Evolutionary conservation across 2,329 filamentous ascomycete genomes (phyloP).

Genomic region (Exophiala spinifera): DNA sequence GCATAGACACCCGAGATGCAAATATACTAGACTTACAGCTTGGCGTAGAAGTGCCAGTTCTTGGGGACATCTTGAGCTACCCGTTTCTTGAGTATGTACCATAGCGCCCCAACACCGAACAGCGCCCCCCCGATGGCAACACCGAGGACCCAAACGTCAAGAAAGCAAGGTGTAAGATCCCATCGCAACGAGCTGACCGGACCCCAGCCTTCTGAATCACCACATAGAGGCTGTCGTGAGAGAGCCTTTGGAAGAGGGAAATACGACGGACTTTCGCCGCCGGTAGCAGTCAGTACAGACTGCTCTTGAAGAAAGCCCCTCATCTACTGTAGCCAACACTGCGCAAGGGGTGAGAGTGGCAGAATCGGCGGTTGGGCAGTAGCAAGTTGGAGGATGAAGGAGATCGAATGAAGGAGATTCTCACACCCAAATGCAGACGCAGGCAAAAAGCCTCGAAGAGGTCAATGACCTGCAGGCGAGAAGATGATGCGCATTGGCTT

Average conservation of each 20-base stretch:
- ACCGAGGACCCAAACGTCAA: conserved; percentile 80
- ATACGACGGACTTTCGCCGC: conserved; percentile 1
- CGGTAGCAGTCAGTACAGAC: conserved; percentile 23
- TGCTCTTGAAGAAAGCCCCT: conserved; percentile 18
- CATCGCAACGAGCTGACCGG: conserved; percentile 82
- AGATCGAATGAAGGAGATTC: background rate
- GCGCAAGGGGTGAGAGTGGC: background rate
- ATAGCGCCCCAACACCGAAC: conserved; percentile 72
- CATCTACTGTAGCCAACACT: conserved; percentile 14
- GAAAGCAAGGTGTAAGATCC: conserved; percentile 96
- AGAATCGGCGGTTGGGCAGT: background rate
- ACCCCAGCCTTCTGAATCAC: conserved; percentile 91
- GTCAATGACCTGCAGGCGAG: background rate
- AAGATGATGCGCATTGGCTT: background rate
- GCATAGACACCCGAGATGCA: background rate
- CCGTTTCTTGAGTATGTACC: conserved; percentile 72
- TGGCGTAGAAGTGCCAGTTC: conserved; percentile 90
- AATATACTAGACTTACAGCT: conserved; percentile 62
- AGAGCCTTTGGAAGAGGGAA: background rate
- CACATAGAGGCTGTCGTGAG: conserved; percentile 68
- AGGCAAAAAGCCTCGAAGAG: no score
- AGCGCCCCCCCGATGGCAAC: conserved; percentile 78
- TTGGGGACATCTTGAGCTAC: conserved; percentile 66
- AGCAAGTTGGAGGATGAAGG: background rate
- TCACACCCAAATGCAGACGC: no score